Evolutionary conservation across 257 asterid species (phyloP), one percentile per base, ranked within the genome.

Genomic region (Solanum virginianum): DNA sequence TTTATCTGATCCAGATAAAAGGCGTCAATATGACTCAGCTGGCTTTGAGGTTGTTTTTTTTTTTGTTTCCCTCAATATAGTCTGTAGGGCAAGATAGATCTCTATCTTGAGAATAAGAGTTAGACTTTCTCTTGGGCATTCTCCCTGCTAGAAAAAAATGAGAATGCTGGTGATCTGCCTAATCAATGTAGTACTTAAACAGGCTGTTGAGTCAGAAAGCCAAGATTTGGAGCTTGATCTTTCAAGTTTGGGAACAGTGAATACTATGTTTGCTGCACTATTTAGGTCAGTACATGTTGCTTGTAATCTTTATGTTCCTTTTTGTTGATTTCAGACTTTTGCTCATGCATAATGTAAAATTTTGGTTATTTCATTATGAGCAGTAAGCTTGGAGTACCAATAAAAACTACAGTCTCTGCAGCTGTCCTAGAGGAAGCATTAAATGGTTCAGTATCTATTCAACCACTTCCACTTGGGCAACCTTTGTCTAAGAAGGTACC

Each of bases 381-480:
- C 94, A 97, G 99, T 88, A 97, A 97, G 88, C 98, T 97, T 17
- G 98, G 99, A 82, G 99, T 97, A 63, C 99, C 98, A 55, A 95
- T 97, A 72, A 97, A 94, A 90, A 95, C 99, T 63, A 94, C 98
- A 8, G 98, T 97, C 70, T 94, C 99, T 49, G 99, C 99, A 81
- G 92, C 98, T 83, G 92, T 97, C 71, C 90, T 97, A 93, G 99
- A 97, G 91, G 99, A 97, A 86, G 99, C 99, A 63, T 89, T 97
- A 90, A 93, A 92, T 89, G 98, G 98, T 63, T 86, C 63, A 51
- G 99, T 94, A 85, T 84, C 94, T 69, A 83, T 90, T 88, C 94
- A 91, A 60, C 89, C 95, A 11, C 97, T 97, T 82, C 89, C 91
- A 79, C 91, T 95, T 84, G 99, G 94, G 84, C 94, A 93, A 85